Evolutionary conservation across 805 yeast genomes (phyloP).

Genomic region (Cyberlindnera veronae): DNA sequence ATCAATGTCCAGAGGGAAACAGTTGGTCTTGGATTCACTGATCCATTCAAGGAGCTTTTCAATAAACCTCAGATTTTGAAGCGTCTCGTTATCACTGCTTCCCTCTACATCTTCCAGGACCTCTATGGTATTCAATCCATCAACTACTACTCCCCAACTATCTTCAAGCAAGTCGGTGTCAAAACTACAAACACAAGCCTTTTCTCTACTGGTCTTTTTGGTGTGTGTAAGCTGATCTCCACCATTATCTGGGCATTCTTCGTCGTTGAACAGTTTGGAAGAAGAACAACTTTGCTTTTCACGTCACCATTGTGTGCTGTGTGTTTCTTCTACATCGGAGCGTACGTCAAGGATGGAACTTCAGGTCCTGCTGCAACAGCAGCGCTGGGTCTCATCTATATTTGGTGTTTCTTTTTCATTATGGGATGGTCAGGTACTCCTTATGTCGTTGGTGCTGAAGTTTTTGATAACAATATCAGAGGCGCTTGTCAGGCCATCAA

Average conservation of each 20-base stretch:
- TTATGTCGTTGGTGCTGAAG: conserved; percentile 44
- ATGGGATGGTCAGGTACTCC: conserved; percentile 47
- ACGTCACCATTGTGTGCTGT: conserved; percentile 38
- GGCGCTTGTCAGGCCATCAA: conserved; percentile 43
- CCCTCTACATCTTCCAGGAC: conserved; percentile 42
- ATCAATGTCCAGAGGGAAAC: conserved; percentile 25
- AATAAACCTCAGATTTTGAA: conserved; percentile 30
- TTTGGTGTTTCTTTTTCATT: conserved; percentile 45
- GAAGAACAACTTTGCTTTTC: conserved; percentile 38
- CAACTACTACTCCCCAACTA: conserved; percentile 49
- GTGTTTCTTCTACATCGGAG: conserved; percentile 46
- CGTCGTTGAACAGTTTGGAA: conserved; percentile 44
- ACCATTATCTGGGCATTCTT: conserved; percentile 41
- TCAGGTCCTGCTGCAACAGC: conserved; percentile 44
- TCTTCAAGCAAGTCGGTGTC: conserved; percentile 48
- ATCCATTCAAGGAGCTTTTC: conserved; percentile 37
- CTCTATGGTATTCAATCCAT: conserved; percentile 49
- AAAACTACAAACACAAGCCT: conserved; percentile 41
- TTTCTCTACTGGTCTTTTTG: conserved; percentile 51
- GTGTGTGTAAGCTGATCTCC: conserved; percentile 44
- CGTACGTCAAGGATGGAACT: conserved; percentile 36
- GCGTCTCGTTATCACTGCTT: conserved; percentile 36
- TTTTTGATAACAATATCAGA: conserved; percentile 42
- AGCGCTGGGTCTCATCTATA: conserved; percentile 30
- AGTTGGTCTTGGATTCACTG: conserved; percentile 37